Base-by-base conservation (phyloP, 2,329 filamentous ascomycete genomes). In the Pseudogymnoascus sp. region DNA sequence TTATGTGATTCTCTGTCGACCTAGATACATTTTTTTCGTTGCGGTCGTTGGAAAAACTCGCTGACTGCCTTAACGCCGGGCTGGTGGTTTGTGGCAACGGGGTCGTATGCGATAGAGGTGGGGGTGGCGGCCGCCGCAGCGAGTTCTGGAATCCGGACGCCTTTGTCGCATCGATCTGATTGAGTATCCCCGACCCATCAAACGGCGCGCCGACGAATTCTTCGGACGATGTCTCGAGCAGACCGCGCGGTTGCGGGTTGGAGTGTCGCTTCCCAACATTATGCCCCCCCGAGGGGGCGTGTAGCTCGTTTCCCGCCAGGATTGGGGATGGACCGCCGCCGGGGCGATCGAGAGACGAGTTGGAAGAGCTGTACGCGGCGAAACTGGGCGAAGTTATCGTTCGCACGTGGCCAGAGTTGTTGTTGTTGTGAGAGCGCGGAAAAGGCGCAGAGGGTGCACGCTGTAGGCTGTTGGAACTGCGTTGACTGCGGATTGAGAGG, bases 141-240 rank as follows among this genome's bases (percentile, higher is more conserved):
- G 72, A 71, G 62, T 72, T 72, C 49, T 73, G 72, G 66, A 70
- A 71, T 23, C 68, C 67, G 2, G 70, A 66, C 9, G 70, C 68
- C 45, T 70, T 72, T n/a, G 71, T 67, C 12, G 71, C 80, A 69
- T 86, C 82, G 70, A 87, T 78, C 68, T 83, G 83, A 72, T 79
- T 82, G 69, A 87, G 76, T 68, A 87, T 85, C 67, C 81, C 80
- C 62, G 79, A 81, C 69, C 83, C 80, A 82, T 87, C 84, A 73
- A 87, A 87, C 45, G 84, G 84, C 66, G 84, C 83, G 69, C 84
- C 84, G 74, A 87, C 79, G 64, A 87, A 76, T 67, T 87, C 84
- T 73, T 85, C 83, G 62, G 82, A 79, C 8, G 77, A 72, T 67
- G 77, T 77, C 65, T 76, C 74, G 65, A 73, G 76, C 70, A 82